A percentile compares a stretch with the other conserved stretches of the same genome.
Evolutionary conservation across 148 eudicot species (phyloP).

Genomic region (Tetragonia tetragonoides): DNA sequence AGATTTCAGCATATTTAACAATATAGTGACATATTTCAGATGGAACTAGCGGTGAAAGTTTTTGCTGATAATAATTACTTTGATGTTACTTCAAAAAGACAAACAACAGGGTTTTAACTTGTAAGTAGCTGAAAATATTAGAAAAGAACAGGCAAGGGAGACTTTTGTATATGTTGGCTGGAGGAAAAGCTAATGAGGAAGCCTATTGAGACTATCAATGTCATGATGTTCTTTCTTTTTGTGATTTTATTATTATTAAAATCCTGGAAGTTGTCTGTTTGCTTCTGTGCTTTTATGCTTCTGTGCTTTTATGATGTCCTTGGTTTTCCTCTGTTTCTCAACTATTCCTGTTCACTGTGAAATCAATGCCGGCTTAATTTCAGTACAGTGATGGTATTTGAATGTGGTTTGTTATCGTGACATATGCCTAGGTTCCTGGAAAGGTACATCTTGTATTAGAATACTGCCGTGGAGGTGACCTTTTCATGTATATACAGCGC

Average conservation of each 20-base stretch:
- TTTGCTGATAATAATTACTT: not conserved
- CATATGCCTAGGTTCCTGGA: conserved; percentile 63
- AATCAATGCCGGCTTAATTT: not conserved
- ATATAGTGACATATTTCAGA: not conserved
- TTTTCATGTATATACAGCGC: conserved; percentile 70
- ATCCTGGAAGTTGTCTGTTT: not conserved
- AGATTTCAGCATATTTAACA: too few relatives aligned
- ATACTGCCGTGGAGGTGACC: conserved; percentile 94
- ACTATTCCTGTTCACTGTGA: not conserved
- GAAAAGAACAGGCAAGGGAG: not conserved
- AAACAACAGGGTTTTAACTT: too few relatives aligned
- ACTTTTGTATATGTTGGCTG: not conserved
- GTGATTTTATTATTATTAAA: not conserved
- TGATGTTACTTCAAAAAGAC: too few relatives aligned
- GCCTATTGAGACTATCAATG: not conserved
- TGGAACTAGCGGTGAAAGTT: not conserved
- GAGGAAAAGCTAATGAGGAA: not conserved
- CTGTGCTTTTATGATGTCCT: not conserved
- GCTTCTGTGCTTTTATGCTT: not conserved
- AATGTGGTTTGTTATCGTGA: conserved; percentile 1
- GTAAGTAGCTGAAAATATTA: not conserved
- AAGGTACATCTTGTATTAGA: conserved; percentile 90
- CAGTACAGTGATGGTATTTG: not conserved
- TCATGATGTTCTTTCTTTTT: not conserved
- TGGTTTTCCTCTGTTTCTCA: not conserved